phyloP scores from a whole-genome alignment of 192 early-diverging fungal species.

The Physocladia obscura region DNA sequence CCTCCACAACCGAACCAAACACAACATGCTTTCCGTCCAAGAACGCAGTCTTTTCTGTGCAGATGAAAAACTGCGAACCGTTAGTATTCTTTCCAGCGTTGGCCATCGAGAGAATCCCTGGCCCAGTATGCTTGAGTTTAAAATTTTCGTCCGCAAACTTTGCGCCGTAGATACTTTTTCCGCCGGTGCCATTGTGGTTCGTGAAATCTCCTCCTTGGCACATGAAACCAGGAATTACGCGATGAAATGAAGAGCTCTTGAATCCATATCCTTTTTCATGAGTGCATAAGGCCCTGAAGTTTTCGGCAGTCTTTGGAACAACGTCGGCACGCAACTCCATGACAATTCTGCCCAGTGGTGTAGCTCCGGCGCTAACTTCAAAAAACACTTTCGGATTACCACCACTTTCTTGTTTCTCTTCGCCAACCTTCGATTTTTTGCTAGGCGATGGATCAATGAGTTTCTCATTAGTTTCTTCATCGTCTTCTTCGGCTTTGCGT shows the following conservation, averaged over 20 bases:
- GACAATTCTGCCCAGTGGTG: constrained; percentile 35
- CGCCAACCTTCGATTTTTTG: no score
- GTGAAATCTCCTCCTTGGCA: constrained; percentile 87
- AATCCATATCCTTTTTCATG: constrained; percentile 89
- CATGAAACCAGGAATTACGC: constrained; percentile 73
- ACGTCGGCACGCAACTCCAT: constrained; percentile 43
- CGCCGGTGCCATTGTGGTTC: constrained; percentile 82
- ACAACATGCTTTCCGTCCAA: constrained; percentile 60
- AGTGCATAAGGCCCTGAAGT: constrained; percentile 97
- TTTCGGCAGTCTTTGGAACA: constrained; percentile 70
- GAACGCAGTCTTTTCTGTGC: constrained; percentile 79
- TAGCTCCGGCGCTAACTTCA: constrained; percentile 31
- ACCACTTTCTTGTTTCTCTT: no score
- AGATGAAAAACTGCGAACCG: constrained; percentile 77
- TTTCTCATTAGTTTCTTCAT: neutral
- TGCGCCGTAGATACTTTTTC: constrained; percentile 72
- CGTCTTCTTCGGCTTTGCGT: neutral
- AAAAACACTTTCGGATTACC: constrained; percentile 15
- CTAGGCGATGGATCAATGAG: no score
- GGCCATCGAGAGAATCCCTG: constrained; percentile 57
- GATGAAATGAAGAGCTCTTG: constrained; percentile 75
- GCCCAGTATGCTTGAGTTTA: constrained; percentile 60
- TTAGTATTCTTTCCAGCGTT: constrained; percentile 56
- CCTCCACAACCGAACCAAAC: constrained; percentile 51
- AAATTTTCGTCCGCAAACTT: constrained; percentile 88